Conservation (phyloP, 106 monocot species). For the Iris macrosiphon region DNA sequence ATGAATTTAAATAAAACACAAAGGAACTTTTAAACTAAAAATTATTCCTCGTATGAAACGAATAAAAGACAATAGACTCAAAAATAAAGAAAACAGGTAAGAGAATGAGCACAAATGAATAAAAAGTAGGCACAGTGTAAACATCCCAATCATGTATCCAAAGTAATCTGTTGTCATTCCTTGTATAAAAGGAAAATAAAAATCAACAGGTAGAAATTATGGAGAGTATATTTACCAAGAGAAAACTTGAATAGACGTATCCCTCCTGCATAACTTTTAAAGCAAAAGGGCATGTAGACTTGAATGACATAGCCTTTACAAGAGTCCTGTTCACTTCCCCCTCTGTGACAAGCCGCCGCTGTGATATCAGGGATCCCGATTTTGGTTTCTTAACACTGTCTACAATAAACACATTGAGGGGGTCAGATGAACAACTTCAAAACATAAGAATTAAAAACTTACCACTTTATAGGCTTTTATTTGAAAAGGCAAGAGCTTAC, state of each 20-base stretch:
- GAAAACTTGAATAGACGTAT: slow-evolving; percentile 49
- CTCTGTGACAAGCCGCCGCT: slow-evolving; percentile 45
- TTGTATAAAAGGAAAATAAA: too few relatives aligned
- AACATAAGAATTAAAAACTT: not conserved
- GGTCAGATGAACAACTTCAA: not conserved
- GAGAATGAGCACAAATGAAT: too few relatives aligned
- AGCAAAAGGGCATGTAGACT: slow-evolving; percentile 43
- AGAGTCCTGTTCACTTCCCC: slow-evolving; percentile 37
- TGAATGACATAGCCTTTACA: slow-evolving; percentile 37
- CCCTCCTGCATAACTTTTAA: slow-evolving; percentile 39
- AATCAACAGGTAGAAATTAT: slow-evolving; percentile 13
- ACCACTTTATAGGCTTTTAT: not conserved
- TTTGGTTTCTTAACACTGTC: slow-evolving; percentile 4
- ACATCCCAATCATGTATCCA: too few relatives aligned
- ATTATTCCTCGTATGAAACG: too few relatives aligned
- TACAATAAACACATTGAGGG: slow-evolving; percentile 5
- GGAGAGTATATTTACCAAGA: slow-evolving; percentile 53
- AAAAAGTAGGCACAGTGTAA: too few relatives aligned
- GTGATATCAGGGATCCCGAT: slow-evolving; percentile 28
- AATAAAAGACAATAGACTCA: too few relatives aligned
- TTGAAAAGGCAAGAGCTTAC: slow-evolving; percentile 4
- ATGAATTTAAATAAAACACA: too few relatives aligned
- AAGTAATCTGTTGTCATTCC: too few relatives aligned
- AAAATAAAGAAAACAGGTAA: too few relatives aligned
- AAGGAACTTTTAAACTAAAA: too few relatives aligned